Conservation (phyloP, 768 basidiomycete genomes). For the Exidia glandulosa region DNA sequence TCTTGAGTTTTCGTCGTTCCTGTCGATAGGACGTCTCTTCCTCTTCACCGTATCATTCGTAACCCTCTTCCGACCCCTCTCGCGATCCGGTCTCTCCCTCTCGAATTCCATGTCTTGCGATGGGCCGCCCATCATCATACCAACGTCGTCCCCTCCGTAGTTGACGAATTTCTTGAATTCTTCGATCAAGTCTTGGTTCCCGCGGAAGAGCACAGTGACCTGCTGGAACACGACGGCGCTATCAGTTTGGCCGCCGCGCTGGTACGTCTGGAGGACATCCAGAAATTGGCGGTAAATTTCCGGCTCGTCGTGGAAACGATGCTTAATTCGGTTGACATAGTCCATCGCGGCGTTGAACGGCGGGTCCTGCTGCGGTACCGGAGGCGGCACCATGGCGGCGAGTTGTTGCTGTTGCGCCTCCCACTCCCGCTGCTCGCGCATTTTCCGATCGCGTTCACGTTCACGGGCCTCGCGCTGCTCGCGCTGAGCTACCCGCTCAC, state of each 20-base stretch:
- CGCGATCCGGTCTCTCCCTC: background rate
- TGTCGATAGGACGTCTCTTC: background rate
- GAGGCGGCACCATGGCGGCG: background rate
- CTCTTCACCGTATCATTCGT: background rate
- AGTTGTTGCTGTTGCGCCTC: background rate
- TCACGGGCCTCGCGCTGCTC: background rate
- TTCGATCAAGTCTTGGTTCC: slow-evolving; percentile 60
- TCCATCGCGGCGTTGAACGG: slow-evolving; percentile 63
- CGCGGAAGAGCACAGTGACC: slow-evolving; percentile 63
- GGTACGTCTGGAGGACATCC: slow-evolving; percentile 59
- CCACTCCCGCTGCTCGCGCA: background rate
- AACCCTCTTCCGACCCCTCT: background rate
- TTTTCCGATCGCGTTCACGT: background rate
- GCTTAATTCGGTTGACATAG: slow-evolving; percentile 95
- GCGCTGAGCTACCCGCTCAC: background rate
- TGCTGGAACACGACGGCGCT: slow-evolving; percentile 60
- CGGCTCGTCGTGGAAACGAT: slow-evolving; percentile 65
- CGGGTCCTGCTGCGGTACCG: background rate
- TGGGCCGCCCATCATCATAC: background rate
- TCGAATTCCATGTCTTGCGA: background rate
- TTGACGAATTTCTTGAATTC: slow-evolving; percentile 55
- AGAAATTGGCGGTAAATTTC: slow-evolving; percentile 77
- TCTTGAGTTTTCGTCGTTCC: background rate
- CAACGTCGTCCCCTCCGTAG: background rate
- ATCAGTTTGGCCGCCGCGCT: slow-evolving; percentile 33